Conservation (phyloP, 2,329 filamentous ascomycete genomes). For the Trichoderma cornu-damae region DNA sequence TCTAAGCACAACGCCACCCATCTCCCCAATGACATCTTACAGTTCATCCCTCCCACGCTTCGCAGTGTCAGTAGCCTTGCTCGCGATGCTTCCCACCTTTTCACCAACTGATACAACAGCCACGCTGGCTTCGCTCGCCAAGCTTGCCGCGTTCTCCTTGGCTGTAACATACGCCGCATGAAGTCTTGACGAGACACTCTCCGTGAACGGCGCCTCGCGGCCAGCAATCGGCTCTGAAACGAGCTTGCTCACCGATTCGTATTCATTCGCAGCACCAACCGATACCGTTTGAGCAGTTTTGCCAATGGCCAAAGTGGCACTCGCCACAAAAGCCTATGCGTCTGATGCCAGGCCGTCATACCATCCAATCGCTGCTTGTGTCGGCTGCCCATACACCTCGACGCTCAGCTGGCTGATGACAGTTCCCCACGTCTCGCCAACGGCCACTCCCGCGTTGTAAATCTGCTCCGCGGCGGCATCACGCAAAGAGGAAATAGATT, state of each 20-base stretch:
- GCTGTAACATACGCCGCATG: slow-evolving; percentile 67
- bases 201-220: slow-evolving; percentile 74
- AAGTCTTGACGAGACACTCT: slow-evolving; percentile 70
- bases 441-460: slow-evolving; percentile 34
- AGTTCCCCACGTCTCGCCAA: slow-evolving; percentile 39
- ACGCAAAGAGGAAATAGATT: slow-evolving; percentile 37
- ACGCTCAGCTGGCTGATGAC: slow-evolving; percentile 59
- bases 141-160: slow-evolving; percentile 48
- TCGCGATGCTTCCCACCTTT: slow-evolving; percentile 36
- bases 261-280: slow-evolving; percentile 57
- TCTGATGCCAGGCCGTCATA: slow-evolving; percentile 43
- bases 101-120: slow-evolving; percentile 33
- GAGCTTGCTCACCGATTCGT: slow-evolving; percentile 63
- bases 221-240: slow-evolving; percentile 72
- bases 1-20: slow-evolving; percentile 11
- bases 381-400: slow-evolving; percentile 65
- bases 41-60: slow-evolving; percentile 41
- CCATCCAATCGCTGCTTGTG: slow-evolving; percentile 54
- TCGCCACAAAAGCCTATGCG: slow-evolving; percentile 56
- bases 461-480: slow-evolving; percentile 43
- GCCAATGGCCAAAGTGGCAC: slow-evolving; percentile 44
- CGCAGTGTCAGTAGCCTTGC: slow-evolving; percentile 40
- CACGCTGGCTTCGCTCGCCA: slow-evolving; percentile 33
- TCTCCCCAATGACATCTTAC: slow-evolving; percentile 26
- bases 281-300: slow-evolving; percentile 57